Conservation (phyloP, 768 basidiomycete species). For the Tylopilus felleus region DNA sequence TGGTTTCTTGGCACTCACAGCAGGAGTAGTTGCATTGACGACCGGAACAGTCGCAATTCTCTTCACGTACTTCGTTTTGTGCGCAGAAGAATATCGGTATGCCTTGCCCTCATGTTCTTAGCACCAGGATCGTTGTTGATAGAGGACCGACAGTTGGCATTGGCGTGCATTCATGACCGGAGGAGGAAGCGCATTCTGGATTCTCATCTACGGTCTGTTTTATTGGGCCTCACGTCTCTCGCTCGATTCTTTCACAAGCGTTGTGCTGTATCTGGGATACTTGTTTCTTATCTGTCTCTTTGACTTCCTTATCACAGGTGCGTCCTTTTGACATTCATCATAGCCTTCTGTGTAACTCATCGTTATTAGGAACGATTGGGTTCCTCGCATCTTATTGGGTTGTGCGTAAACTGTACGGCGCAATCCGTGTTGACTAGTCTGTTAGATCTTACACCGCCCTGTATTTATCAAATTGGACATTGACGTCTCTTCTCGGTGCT, state of each 20-base stretch:
- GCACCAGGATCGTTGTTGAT: constrained; percentile 1
- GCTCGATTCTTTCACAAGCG: constrained; percentile 75
- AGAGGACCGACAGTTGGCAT: constrained; percentile 68
- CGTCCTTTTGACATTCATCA: constrained; percentile 3
- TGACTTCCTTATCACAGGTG: constrained; percentile 86
- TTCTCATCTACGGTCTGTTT: constrained; percentile 83
- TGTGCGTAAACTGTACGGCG: constrained; percentile 76
- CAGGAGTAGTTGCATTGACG: constrained; percentile 77
- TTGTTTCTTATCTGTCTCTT: constrained; percentile 78
- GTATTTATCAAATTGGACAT: constrained; percentile 13
- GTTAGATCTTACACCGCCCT: constrained; percentile 2
- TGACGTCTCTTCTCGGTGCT: neutral
- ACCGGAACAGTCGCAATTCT: constrained; percentile 89
- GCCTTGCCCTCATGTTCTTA: constrained; percentile 14
- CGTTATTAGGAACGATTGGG: constrained; percentile 76
- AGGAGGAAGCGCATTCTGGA: constrained; percentile 90
- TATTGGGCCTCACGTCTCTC: constrained; percentile 88
- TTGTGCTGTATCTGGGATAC: constrained; percentile 88
- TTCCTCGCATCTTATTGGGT: constrained; percentile 92
- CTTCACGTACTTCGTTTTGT: constrained; percentile 87
- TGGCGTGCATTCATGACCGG: constrained; percentile 94
- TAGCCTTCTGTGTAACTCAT: neutral
- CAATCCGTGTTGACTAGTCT: constrained; percentile 69
- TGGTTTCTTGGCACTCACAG: constrained; percentile 89
- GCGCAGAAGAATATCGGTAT: constrained; percentile 91